Percentiles rank a stretch among this genome's conserved stretches.
phyloP scores from a whole-genome alignment of 495 filamentous ascomycete genomes.

The Aspergillus sparsus region DNA sequence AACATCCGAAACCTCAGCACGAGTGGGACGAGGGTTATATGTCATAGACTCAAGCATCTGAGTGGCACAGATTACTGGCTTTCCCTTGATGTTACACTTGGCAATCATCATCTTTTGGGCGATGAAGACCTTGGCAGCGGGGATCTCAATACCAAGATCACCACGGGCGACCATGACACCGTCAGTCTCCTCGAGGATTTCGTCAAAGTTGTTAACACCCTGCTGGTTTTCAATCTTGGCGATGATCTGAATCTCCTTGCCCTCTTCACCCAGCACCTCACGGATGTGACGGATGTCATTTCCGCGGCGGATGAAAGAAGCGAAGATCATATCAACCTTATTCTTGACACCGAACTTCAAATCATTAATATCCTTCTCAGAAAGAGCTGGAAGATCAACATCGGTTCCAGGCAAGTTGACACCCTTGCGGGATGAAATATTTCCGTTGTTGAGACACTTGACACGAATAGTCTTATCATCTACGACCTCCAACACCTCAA shows the following conservation, averaged over 20 bases:
- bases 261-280: constrained; percentile 86
- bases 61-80: constrained; percentile 93
- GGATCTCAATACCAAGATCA: constrained; percentile 97
- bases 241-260: constrained; percentile 97
- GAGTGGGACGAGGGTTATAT: constrained; percentile 96
- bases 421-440: constrained; percentile 96
- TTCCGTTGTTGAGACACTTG: constrained; percentile 91
- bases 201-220: constrained; percentile 97
- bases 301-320: constrained; percentile 93
- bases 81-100: constrained; percentile 99
- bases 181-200: constrained; percentile 94
- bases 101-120: constrained; percentile 99
- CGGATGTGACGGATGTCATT: constrained; percentile 91
- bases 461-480: constrained; percentile 85
- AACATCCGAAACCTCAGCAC: constrained; percentile 97
- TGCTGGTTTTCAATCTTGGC: constrained; percentile 99
- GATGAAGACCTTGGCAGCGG: constrained; percentile 95
- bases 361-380: constrained; percentile 97
- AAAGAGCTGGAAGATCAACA: constrained; percentile 94
- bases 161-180: constrained; percentile 99
- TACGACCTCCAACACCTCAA: constrained; percentile 84
- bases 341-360: constrained; percentile 96
- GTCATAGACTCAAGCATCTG: constrained; percentile 99
- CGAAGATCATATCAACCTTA: constrained; percentile 98
- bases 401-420: constrained; percentile 98